Evolutionary conservation across 495 filamentous ascomycete species (phyloP).

Genomic region (Neurospora sp.): DNA sequence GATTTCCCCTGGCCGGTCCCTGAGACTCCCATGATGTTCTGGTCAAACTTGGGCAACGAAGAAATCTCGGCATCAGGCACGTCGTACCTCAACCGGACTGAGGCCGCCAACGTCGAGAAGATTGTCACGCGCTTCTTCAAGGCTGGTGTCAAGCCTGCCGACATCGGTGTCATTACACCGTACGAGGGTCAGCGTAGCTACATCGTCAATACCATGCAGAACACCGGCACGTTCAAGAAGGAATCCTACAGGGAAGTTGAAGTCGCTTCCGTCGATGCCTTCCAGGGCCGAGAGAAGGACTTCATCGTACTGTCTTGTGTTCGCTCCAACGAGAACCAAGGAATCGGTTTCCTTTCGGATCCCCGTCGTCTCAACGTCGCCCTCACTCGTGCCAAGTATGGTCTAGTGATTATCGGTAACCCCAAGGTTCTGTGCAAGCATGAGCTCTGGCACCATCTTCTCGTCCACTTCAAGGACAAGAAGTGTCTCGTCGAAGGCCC

Average conservation of each 20-base stretch:
- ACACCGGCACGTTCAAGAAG: conserved; percentile 93
- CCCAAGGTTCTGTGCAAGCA: conserved; percentile 98
- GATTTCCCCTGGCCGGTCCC: conserved; percentile 97
- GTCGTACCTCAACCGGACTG: conserved; percentile 94
- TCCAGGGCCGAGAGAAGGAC: conserved; percentile 98
- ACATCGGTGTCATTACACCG: conserved; percentile 96
- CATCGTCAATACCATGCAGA: conserved; percentile 98
- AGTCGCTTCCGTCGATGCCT: conserved; percentile 95
- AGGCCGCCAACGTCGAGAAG: conserved; percentile 95
- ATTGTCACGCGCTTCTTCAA: conserved; percentile 99
- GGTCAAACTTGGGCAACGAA: conserved; percentile 95
- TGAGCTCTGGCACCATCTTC: conserved; percentile 92
- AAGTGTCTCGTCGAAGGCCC: conserved; percentile 96
- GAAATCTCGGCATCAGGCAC: conserved; percentile 97
- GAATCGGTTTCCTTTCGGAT: conserved; percentile 97
- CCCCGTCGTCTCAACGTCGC: conserved; percentile 98
- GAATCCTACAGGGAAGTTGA: conserved; percentile 99
- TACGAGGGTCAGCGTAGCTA: conserved; percentile 99
- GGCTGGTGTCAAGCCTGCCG: conserved; percentile 82
- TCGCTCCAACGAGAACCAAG: conserved; percentile 97
- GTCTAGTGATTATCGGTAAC: conserved; percentile 91
- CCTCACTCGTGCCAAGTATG: conserved; percentile 92
- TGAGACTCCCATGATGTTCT: conserved; percentile 99
- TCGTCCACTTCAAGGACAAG: conserved; percentile 94
- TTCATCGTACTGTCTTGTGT: conserved; percentile 98